These are phyloP conservation scores for Anaeramoeba ignava DNA, from an alignment of 78 protist genomes.

Conservation along the genomic window DNA sequence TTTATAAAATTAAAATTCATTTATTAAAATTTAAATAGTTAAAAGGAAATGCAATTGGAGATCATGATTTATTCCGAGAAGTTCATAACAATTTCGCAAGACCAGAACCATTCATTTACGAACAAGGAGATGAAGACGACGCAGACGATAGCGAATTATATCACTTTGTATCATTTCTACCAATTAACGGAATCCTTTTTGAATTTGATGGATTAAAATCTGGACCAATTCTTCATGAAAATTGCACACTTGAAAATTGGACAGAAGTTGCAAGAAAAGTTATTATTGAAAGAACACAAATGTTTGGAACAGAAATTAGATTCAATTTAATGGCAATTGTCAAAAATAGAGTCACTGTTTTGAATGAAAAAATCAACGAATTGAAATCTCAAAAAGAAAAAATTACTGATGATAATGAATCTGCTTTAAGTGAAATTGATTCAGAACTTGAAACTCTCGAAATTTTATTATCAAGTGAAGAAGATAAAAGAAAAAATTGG, in stretches of 20 bases:
- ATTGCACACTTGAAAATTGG: conserved; percentile 19
- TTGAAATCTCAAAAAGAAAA: background rate
- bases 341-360: conserved; percentile 16
- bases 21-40: conserved; percentile 17
- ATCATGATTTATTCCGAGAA: conserved; percentile 45
- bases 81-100: conserved; percentile 71
- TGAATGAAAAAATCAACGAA: background rate
- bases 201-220: conserved; percentile 86
- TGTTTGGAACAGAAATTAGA: conserved; percentile 54
- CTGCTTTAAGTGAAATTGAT: background rate
- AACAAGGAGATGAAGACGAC: background rate
- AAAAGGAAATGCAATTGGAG: conserved; percentile 65
- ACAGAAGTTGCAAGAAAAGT: conserved; percentile 21
- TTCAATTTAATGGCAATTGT: conserved; percentile 75
- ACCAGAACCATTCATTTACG: conserved; percentile 6
- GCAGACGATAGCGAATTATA: background rate
- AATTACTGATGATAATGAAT: background rate
- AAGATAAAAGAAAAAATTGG: background rate
- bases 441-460: background rate
- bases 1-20: too few species aligned
- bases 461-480: background rate
- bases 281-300: conserved; percentile 40
- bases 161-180: conserved; percentile 49
- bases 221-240: conserved; percentile 70
- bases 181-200: conserved; percentile 64